Percentiles rank a stretch among this genome's conserved stretches.
phyloP scores from a whole-genome alignment of 257 asterid species.

The Buddleja alternifolia region DNA sequence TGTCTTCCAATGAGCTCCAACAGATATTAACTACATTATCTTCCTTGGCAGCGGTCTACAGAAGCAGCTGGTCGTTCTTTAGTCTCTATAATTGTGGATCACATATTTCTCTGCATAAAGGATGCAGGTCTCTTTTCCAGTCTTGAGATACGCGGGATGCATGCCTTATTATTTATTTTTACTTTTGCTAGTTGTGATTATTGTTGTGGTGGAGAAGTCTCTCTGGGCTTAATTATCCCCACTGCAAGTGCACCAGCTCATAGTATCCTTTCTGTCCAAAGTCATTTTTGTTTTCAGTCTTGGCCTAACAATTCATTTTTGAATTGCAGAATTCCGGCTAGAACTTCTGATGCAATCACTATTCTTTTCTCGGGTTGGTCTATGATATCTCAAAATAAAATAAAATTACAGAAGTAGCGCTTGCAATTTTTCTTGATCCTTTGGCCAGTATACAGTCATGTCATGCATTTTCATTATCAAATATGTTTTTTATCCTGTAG shows the following conservation, averaged over 20 bases:
- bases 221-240: constrained; percentile 11
- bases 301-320: constrained; percentile 33
- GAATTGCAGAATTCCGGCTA: constrained; percentile 90
- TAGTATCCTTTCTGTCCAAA: not conserved
- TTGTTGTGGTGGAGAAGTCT: not conserved
- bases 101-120: constrained; percentile 90
- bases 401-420: constrained; percentile 9
- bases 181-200: not conserved
- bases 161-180: constrained; percentile 14
- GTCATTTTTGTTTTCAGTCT: constrained; percentile 16
- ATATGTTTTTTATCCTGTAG: not conserved
- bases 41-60: constrained; percentile 67
- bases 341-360: constrained; percentile 97
- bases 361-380: constrained; percentile 84
- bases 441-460: constrained; percentile 11
- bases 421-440: constrained; percentile 23
- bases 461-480: constrained; percentile 11
- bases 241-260: constrained; percentile 4
- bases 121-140: constrained; percentile 76
- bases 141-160: constrained; percentile 22
- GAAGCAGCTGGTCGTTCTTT: constrained; percentile 97
- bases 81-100: constrained; percentile 86
- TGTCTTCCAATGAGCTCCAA: constrained; percentile 23
- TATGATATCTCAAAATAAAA: constrained; percentile 25
- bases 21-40: constrained; percentile 31